Percentiles rank a stretch among this genome's conserved stretches.
phyloP scores from a whole-genome alignment of 139 green algal species.

The Chlorella sorokiniana region DNA sequence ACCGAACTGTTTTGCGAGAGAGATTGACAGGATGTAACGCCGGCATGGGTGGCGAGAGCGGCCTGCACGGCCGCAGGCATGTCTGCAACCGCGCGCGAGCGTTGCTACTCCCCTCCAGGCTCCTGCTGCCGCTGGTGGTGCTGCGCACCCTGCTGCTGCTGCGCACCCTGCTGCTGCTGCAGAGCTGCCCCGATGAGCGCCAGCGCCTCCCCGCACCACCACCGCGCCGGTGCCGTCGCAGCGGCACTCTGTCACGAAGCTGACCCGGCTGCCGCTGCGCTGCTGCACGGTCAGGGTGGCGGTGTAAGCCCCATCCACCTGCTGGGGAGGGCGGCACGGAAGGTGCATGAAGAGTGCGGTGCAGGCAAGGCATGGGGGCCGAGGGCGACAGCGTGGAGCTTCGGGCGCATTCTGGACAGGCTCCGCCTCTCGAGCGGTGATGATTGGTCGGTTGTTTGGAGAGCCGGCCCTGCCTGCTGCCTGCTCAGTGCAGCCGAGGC shows the following conservation, averaged over 20 bases:
- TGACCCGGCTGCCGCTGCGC: constrained; percentile 14
- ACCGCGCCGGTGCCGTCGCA: neutral
- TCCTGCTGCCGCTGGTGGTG: neutral
- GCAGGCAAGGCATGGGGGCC: neutral
- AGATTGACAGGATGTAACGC: too few relatives aligned
- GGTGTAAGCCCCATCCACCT: constrained; percentile 1
- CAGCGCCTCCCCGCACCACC: constrained; percentile 22
- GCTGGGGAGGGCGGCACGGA: neutral
- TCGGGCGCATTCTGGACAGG: too few relatives aligned
- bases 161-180: neutral
- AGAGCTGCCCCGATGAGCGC: constrained; percentile 5
- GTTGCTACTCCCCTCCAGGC: neutral
- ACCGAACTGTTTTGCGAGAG: too few relatives aligned
- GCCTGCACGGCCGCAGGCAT: neutral
- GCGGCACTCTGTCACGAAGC: constrained; percentile 27
- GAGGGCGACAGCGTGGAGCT: neutral
- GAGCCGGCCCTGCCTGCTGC: too few relatives aligned
- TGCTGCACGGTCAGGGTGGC: constrained; percentile 25
- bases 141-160: neutral
- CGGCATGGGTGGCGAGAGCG: too few relatives aligned
- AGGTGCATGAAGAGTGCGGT: too few relatives aligned
- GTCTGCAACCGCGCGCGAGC: too few relatives aligned
- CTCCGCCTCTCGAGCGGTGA: too few relatives aligned
- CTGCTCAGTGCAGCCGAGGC: too few relatives aligned
- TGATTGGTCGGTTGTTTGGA: too few relatives aligned